Base-by-base conservation (phyloP, 169 alveolate species). In the Toxoplasma gondii region DNA sequence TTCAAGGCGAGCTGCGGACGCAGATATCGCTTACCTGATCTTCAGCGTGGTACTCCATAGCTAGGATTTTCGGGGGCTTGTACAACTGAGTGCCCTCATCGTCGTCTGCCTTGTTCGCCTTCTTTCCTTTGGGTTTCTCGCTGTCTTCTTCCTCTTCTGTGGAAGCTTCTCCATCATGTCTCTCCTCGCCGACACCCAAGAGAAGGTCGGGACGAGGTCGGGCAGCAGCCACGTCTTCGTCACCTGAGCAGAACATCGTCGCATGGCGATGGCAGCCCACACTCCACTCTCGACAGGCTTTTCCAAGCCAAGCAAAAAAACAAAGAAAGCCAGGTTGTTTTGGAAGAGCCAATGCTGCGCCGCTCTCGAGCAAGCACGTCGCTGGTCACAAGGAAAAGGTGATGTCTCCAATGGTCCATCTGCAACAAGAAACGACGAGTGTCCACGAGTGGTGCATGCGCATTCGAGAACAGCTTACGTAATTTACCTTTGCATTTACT, bases 41-140 rank as follows among this genome's bases (percentile, higher is more conserved):
- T 4, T n/a, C 74, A 2, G 91, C 87, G 39, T n/a, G 86, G 90
- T 93, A 87, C 58, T 93, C 95, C 93, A 93, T 87, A 0, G 64
- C 88, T 19, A 93, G 74, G 70, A 93, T 44, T 34, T 93, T 86
- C 0, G 95, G 95, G 16, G 95, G 64, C 49, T 74, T 93, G 70
- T 92, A 83, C 34, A 53, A 43, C 31, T 49, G 80, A 2, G 2
- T 2, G 80, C 2, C 69, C 41, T 49, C 38, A 17, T 78, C 86
- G 1, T 38, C 86, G 22, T 78, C 44, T 31, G 12, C 54, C 7
- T 1, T 27, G 29, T 22, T 41, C 69, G 31, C 64, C 38, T 31
- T 31, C 88, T 82, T 41, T 39, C 49, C 49, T 45, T 44, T 41
- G 31, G n/a, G 36, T 64, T 82, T 41, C 67, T 38, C 88, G 69